Percentiles rank a stretch among this genome's conserved stretches.
phyloP scores from a whole-genome alignment of 345 rosid species.

The Passiflora organensis region DNA sequence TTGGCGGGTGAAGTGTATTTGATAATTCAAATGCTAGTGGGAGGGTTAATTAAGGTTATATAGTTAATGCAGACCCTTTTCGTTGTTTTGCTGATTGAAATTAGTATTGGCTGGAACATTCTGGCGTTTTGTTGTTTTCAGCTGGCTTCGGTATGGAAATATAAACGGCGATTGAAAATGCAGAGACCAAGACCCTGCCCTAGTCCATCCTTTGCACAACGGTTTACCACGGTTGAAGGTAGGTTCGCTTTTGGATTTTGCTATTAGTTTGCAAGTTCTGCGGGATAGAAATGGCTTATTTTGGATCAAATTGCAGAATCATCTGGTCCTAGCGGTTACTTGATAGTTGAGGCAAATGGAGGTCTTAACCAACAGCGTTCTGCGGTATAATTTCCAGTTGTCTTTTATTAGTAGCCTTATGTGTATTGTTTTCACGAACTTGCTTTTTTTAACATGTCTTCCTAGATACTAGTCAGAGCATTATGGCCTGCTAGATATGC shows the following conservation, averaged over 20 bases:
- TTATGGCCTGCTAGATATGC: background rate
- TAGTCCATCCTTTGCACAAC: slow-evolving; percentile 35
- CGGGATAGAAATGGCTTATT: background rate
- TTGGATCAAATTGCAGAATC: slow-evolving; percentile 33
- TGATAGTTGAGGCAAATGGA: slow-evolving; percentile 86
- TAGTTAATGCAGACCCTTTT: background rate
- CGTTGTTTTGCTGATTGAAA: background rate
- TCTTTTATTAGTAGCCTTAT: too few relatives aligned
- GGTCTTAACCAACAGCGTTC: slow-evolving; percentile 98
- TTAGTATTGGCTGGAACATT: background rate
- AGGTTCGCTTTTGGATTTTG: slow-evolving; percentile 2
- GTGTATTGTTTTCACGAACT: too few relatives aligned
- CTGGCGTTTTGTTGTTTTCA: slow-evolving; percentile 21
- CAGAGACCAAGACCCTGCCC: slow-evolving; percentile 82
- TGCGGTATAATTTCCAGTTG: slow-evolving; percentile 40
- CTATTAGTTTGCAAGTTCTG: background rate
- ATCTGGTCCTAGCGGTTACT: slow-evolving; percentile 52
- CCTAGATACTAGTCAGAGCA: background rate
- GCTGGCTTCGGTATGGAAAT: slow-evolving; percentile 78
- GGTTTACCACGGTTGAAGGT: slow-evolving; percentile 41
- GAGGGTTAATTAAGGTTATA: too few relatives aligned
- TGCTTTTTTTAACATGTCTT: background rate
- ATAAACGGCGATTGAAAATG: slow-evolving; percentile 59
- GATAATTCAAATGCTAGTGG: too few relatives aligned
- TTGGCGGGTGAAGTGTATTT: too few relatives aligned